Conservation (phyloP, 2,329 filamentous ascomycete genomes). For the Exophiala calicioides region DNA sequence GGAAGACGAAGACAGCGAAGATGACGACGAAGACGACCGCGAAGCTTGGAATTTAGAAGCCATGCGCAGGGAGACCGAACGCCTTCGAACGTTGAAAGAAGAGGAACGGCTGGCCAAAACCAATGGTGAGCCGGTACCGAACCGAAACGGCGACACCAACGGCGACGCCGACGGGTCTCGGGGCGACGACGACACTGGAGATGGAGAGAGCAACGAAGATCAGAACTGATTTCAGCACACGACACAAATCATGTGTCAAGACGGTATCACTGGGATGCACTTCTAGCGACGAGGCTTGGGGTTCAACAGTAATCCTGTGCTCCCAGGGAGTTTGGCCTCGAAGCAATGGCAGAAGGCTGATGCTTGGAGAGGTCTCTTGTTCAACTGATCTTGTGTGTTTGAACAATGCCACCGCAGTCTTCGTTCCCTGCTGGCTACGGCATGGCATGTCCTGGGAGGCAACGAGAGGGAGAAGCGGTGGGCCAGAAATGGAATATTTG, state of each 20-base stretch:
- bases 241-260: not conserved
- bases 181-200: conserved; percentile 19
- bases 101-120: conserved; percentile 62
- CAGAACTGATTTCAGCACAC: conserved; percentile 8
- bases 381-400: too few species aligned
- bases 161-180: conserved; percentile 13
- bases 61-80: conserved; percentile 81
- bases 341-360: not conserved
- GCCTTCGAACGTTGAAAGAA: conserved; percentile 71
- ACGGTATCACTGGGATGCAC: not conserved
- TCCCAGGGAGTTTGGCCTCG: not conserved
- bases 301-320: not conserved
- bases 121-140: conserved; percentile 31
- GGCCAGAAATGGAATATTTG: not conserved
- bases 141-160: conserved; percentile 19
- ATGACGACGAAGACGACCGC: conserved; percentile 57
- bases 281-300: conserved; percentile 12
- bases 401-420: too few species aligned
- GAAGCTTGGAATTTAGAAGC: conserved; percentile 76
- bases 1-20: conserved; percentile 63
- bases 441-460: too few species aligned
- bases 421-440: too few species aligned
- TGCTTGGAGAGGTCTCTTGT: not conserved
- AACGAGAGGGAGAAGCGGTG: too few species aligned
- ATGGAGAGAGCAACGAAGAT: conserved; percentile 14